Evolutionary conservation across 495 filamentous ascomycete genomes (phyloP), one percentile per base, ranked within the genome.

Genomic region (Talaromyces stipitatus): DNA sequence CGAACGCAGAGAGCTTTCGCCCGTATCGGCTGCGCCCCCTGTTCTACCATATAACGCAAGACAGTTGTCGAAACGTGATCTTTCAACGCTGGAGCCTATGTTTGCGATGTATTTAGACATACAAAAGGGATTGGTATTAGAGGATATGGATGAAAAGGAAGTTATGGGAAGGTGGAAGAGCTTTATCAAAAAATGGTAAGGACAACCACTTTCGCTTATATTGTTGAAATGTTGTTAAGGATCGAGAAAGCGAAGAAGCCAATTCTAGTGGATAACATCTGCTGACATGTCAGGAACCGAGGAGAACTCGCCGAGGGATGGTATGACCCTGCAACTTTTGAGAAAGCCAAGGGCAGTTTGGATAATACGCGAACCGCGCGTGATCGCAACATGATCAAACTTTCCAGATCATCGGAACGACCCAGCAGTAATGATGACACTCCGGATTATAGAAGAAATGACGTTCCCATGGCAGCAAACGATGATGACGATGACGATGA

Each of bases 251-350:
- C n/a, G n/a, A n/a, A n/a, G 2, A 12, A 23, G 0, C 12, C 12
- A 24, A 14, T 18, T 27, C 16, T n/a, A 18, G 16, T 30, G 0
- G 1, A 36, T 26, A 23, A 24, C 50, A 41, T 20, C 11, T 24
- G 54, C 61, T 71, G 55, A 70, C 57, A 62, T 65, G 20, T 29
- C 53, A 91, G 87, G 87, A 98, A 98, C 75, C 85, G 83, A 66
- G 90, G 88, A 72, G 91, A 95, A 77, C 77, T 98, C 55, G 87
- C 90, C 2, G 86, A 91, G 69, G 91, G 91, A 23, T 98, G 94
- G 92, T 98, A 98, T 68, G 88, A 91, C 61, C 86, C 91, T 20
- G 72, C 69, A 61, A 84, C 78, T 2, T 73, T 86, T 20, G 66
- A 76, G 36, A 81, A 78, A 51, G 81, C 81, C 33, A 16, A 38